Evolutionary conservation across 1,284 basidiomycete species (phyloP).

Genomic region (Xerocomus amazonicus): DNA sequence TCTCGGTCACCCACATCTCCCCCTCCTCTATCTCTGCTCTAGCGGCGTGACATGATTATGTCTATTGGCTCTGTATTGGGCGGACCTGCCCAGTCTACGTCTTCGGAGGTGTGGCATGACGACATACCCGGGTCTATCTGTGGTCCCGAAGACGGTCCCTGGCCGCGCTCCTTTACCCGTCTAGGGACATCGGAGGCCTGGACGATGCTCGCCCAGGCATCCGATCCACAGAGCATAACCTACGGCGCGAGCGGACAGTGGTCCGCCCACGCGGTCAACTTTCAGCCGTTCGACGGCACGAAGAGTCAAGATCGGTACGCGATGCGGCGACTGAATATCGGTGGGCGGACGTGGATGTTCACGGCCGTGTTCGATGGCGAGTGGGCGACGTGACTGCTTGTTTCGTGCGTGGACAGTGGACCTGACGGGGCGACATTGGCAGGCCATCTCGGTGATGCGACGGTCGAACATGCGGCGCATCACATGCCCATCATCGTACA

Average conservation of each 20-base stretch:
- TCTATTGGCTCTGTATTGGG: conserved; percentile 17
- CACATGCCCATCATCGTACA: conserved; percentile 66
- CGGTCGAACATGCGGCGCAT: conserved; percentile 62
- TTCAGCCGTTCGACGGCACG: conserved; percentile 52
- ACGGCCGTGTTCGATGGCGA: conserved; percentile 68
- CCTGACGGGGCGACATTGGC: conserved; percentile 5
- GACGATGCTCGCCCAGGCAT: conserved; percentile 45
- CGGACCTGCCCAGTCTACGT: conserved; percentile 31
- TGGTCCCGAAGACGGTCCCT: conserved; percentile 57
- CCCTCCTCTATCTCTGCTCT: background rate
- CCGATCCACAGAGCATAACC: conserved; percentile 44
- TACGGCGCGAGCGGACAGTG: conserved; percentile 39
- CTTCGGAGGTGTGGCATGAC: conserved; percentile 40
- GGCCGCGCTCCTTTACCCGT: conserved; percentile 55
- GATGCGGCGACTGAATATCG: conserved; percentile 52
- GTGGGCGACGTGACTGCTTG: conserved; percentile 32
- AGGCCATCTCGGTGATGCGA: conserved; percentile 68
- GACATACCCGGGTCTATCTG: conserved; percentile 58
- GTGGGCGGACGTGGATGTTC: conserved; percentile 56
- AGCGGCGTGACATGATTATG: conserved; percentile 17
- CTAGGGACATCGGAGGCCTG: conserved; percentile 47
- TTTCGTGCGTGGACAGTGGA: background rate
- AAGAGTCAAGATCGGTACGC: conserved; percentile 59
- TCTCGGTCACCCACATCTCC: background rate
- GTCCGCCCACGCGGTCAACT: conserved; percentile 56